Base-by-base conservation (phyloP, 106 monocot species). In the Alisma plantagoaquatica region DNA sequence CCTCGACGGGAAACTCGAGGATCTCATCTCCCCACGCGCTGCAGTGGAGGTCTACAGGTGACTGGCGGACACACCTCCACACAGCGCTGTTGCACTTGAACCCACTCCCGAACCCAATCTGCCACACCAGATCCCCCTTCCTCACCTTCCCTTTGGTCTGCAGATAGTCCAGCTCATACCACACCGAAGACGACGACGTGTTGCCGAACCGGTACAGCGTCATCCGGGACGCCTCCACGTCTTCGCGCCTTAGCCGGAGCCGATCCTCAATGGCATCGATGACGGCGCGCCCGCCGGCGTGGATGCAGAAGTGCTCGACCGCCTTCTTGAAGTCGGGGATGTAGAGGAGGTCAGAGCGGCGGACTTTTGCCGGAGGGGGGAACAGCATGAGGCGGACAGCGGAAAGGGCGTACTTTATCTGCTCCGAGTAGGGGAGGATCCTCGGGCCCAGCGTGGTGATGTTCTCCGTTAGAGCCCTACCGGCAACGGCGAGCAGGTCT, bases 241-340 rank as follows among this genome's bases (percentile, higher is more conserved):
- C 41, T 12, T 19, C 8, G 20, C 10, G 1, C 27, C 26, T 52
- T 28, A 65, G 65, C 5, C 30, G 16, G 21, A 65, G 43, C 33
- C 44, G 27, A 53, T 51, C 10, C 45, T 54, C 31, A 7, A 55
- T 44, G 4, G 20, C 58, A 19, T 66, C 72, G 46, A 73, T 65
- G 48, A 73, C 73, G 21, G 73, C 60, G 19, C 41, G 21, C 23
- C 73, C 73, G 8, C 92, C 92, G 25, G 92, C 73, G 69, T 93
- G 92, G 22, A 94, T 76, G 73, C 93, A 94, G 65, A 93, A 83
- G 62, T 94, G 93, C 56, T 94, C 80, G 64, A 84, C 74, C 6
- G 83, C 93, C 51, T 46, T 72, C 60, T 80, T 83, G 76, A 94
- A 94, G 77, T 92, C 71, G 0, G 86, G 86, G 15, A 86, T 66